Evolutionary conservation across 108 stramenopile species (phyloP).

Genomic region (Bacterosira constricta): DNA sequence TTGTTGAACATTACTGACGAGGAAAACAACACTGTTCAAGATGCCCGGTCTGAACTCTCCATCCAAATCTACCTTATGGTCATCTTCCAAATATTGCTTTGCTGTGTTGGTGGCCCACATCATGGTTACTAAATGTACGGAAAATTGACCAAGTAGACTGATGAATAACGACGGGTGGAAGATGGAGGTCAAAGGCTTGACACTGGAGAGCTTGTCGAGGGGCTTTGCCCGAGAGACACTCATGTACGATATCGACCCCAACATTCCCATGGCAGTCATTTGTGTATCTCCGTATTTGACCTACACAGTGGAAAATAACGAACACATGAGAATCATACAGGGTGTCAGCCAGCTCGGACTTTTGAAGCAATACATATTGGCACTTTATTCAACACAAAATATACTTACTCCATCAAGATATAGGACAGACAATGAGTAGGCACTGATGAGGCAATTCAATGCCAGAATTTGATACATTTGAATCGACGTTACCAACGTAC

Average conservation of each 20-base stretch:
- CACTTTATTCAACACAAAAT: too few species aligned
- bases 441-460: conserved; percentile 95
- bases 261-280: conserved; percentile 94
- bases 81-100: conserved; percentile 80
- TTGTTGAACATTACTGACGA: conserved; percentile 95
- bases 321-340: neutral
- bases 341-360: too few species aligned
- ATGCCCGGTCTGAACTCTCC: conserved; percentile 94
- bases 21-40: conserved; percentile 90
- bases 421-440: conserved; percentile 94
- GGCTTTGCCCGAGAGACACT: conserved; percentile 95
- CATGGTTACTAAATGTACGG: conserved; percentile 91
- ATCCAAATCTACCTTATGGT: conserved; percentile 87
- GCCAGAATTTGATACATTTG: conserved; percentile 98
- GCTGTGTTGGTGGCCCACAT: conserved; percentile 78
- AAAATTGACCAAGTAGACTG: conserved; percentile 93
- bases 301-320: neutral
- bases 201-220: conserved; percentile 87
- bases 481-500: conserved; percentile 88
- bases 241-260: conserved; percentile 93
- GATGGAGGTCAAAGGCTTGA: conserved; percentile 93
- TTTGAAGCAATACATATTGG: too few species aligned
- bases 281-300: conserved; percentile 96
- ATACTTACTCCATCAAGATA: conserved; percentile 89
- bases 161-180: conserved; percentile 95